Conservation (phyloP, 2,329 filamentous ascomycete genomes). For the Cladophialophora yegresii region DNA sequence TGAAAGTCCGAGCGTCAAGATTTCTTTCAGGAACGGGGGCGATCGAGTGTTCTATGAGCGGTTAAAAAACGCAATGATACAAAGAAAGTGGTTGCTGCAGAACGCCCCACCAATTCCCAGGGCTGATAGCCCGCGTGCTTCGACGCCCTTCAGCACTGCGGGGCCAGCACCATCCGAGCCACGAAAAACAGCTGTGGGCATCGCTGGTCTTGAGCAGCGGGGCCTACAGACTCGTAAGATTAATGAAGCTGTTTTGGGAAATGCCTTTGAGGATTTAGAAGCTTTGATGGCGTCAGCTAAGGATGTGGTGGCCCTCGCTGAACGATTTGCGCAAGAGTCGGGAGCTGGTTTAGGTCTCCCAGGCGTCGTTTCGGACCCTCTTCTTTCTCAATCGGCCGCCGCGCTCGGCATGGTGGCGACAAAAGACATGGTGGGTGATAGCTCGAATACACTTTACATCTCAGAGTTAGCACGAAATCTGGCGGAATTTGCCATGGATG, state of each 20-base stretch:
- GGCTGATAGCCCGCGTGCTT: conserved; percentile 46
- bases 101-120: conserved; percentile 84
- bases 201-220: conserved; percentile 86
- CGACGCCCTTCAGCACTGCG: conserved; percentile 19
- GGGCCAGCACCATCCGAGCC: conserved; percentile 38
- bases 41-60: conserved; percentile 89
- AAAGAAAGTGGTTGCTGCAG: conserved; percentile 92
- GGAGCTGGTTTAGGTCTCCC: conserved; percentile 57
- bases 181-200: conserved; percentile 70
- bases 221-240: conserved; percentile 84
- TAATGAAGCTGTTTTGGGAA: conserved; percentile 89
- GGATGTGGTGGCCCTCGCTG: conserved; percentile 89
- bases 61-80: conserved; percentile 81
- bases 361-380: conserved; percentile 63
- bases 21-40: conserved; percentile 80
- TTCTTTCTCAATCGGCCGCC: conserved; percentile 78
- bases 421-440: conserved; percentile 85
- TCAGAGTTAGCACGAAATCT: conserved; percentile 82
- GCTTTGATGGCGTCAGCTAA: conserved; percentile 97
- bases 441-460: conserved; percentile 79
- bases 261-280: conserved; percentile 92
- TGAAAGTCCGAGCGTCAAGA: conserved; percentile 74
- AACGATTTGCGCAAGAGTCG: conserved; percentile 74
- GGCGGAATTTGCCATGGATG: conserved; percentile 86
- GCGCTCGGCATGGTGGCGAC: conserved; percentile 89